Evolutionary conservation across 2,329 filamentous ascomycete genomes (phyloP).

Genomic region (Colletotrichum neosansevieriae): DNA sequence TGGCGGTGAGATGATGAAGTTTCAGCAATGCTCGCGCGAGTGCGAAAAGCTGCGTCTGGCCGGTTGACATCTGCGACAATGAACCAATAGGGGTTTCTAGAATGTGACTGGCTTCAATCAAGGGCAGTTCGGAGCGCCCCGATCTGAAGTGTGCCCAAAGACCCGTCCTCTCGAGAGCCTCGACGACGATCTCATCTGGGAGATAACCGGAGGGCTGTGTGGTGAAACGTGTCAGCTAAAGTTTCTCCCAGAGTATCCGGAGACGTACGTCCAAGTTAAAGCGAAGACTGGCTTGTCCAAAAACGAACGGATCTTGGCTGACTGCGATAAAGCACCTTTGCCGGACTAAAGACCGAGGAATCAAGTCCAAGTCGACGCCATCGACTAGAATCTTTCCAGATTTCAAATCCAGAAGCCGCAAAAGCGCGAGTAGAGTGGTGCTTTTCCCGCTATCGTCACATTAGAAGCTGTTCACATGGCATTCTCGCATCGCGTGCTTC

Average conservation of each 20-base stretch:
- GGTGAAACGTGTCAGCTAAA: background rate
- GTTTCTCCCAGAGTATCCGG: too few relatives aligned
- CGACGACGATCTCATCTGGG: background rate
- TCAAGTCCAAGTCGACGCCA: slow-evolving; percentile 15
- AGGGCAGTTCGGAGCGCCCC: background rate
- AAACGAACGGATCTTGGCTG: slow-evolving; percentile 7
- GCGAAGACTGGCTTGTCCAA: slow-evolving; percentile 22
- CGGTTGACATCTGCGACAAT: slow-evolving; percentile 28
- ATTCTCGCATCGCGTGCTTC: background rate
- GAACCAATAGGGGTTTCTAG: background rate
- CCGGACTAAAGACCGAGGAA: slow-evolving; percentile 11
- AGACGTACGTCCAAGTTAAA: slow-evolving; percentile 23
- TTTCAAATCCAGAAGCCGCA: slow-evolving; percentile 10
- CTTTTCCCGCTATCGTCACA: slow-evolving; percentile 19
- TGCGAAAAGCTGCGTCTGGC: slow-evolving; percentile 17
- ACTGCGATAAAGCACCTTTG: slow-evolving; percentile 27
- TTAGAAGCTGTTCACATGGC: background rate
- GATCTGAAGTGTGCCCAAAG: slow-evolving; percentile 15
- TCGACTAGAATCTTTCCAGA: slow-evolving; percentile 13
- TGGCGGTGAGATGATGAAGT: background rate
- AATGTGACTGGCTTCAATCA: background rate
- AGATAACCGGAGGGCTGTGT: background rate
- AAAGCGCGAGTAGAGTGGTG: slow-evolving; percentile 8
- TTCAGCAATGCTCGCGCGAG: slow-evolving; percentile 7
- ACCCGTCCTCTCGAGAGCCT: background rate